Evolutionary conservation across 163 green algal genomes (phyloP), one percentile per base, ranked within the genome.

Genomic region (Chloroidium sp.): DNA sequence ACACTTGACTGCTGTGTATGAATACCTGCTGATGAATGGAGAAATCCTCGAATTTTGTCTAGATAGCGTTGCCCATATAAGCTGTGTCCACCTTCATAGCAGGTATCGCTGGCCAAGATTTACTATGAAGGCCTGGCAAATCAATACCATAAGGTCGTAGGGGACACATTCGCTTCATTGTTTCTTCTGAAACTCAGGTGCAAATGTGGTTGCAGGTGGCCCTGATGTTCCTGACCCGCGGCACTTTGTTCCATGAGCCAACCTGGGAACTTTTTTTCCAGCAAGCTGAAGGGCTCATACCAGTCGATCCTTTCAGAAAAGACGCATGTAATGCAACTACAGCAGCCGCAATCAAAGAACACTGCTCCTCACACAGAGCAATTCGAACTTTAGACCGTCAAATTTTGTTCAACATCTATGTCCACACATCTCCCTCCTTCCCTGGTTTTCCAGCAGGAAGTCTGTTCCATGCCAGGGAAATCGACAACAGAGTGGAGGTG

Each of bases 161-260:
- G 36, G 36, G 36, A 36, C 36, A 36, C 36, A 36, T 36, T 36
- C 36, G 36, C 36, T 36, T 36, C 36, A 36, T 36, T 36, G 36
- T 36, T 36, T 36, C 36, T 36, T 36, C 36, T 36, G 36, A 36
- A 36, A 36, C 36, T 36, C 36, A 36, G 36, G 36, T 36, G 36
- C 36, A 36, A 36, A 36, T 72, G 67, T 57, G 6, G 10, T 14
- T 64, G 75, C 76, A 84, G 13, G 85, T 89, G 13, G 85, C 85
- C 1, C 83, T 89, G 67, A 62, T 89, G 60, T 87, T 89, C 78
- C 77, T 89, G 10, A 87, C 81, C 0, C 79, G 69, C 3, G 85
- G 85, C 58, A 6, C 67, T 2, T 69, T 89, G 81, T 80, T 76
- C 0, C 75, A 84, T 2, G 75, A 77, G 78, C 78, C 67, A 3